phyloP scores from a whole-genome alignment of 208 protist species.

The Blastocrithidia nonstop region DNA sequence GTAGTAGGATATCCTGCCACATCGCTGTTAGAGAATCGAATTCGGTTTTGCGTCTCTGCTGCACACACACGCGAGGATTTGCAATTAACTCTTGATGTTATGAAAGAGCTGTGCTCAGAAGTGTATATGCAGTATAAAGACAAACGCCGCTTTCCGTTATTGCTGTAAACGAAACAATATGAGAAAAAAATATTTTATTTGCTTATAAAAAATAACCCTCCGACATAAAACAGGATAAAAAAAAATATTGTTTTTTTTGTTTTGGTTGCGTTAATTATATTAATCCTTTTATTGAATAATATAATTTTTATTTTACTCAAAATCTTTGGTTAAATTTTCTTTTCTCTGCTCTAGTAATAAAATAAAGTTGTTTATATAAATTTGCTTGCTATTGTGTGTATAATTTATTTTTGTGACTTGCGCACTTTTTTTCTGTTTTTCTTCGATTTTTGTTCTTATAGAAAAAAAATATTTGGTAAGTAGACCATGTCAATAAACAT shows the following conservation, averaged over 20 bases:
- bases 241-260: too few species aligned
- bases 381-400: too few species aligned
- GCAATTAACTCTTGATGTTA: constrained; percentile 78
- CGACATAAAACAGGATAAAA: too few species aligned
- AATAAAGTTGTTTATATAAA: too few species aligned
- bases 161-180: neutral
- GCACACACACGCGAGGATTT: constrained; percentile 90
- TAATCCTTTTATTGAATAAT: too few species aligned
- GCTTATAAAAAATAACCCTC: too few species aligned
- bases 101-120: constrained; percentile 60
- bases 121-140: constrained; percentile 59
- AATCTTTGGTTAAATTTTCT: too few species aligned
- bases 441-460: constrained; percentile 4
- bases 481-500: neutral
- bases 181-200: constrained; percentile 4
- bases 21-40: constrained; percentile 78
- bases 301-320: too few species aligned
- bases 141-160: neutral
- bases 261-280: too few species aligned
- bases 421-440: too few species aligned
- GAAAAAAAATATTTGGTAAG: neutral
- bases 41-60: constrained; percentile 88
- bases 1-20: constrained; percentile 97
- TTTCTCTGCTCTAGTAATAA: too few species aligned
- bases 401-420: too few species aligned